Evolutionary conservation across 352 stramenopile species (phyloP).

Genomic region (Phytophthora fragariaefolia): DNA sequence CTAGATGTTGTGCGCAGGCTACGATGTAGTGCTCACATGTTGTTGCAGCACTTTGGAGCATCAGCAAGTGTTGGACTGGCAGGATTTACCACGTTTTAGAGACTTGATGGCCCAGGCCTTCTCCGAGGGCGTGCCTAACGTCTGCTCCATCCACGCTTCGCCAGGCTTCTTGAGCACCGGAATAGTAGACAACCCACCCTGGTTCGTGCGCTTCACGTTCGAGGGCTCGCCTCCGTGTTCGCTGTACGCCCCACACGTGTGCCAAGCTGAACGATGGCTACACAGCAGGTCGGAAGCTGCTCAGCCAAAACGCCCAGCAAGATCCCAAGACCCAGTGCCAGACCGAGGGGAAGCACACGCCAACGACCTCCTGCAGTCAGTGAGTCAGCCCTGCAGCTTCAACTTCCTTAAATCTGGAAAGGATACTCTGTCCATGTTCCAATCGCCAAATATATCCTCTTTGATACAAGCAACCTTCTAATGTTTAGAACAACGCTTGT

Average conservation of each 20-base stretch:
- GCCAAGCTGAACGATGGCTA: slow-evolving; percentile 20
- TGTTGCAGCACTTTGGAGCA: neutral
- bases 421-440: neutral
- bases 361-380: slow-evolving; percentile 13
- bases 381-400: neutral
- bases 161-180: slow-evolving; percentile 12
- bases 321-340: slow-evolving; percentile 17
- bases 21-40: slow-evolving; percentile 23
- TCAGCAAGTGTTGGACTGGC: too few species aligned
- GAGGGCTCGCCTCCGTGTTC: slow-evolving; percentile 3
- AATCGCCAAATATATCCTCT: neutral
- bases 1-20: slow-evolving; percentile 4
- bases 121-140: slow-evolving; percentile 20
- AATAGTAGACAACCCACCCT: neutral
- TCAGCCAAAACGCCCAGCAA: slow-evolving; percentile 4
- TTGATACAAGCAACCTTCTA: neutral
- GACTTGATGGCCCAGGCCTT: slow-evolving; percentile 27
- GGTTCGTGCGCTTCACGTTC: slow-evolving; percentile 13
- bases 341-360: slow-evolving; percentile 22
- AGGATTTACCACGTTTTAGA: neutral
- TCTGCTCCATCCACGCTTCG: slow-evolving; percentile 17
- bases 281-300: slow-evolving; percentile 18
- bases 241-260: slow-evolving; percentile 9
- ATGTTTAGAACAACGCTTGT: neutral
- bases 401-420: neutral